phyloP scores from a whole-genome alignment of 2,329 filamentous ascomycete genomes.

The Aureobasidium zeae region DNA sequence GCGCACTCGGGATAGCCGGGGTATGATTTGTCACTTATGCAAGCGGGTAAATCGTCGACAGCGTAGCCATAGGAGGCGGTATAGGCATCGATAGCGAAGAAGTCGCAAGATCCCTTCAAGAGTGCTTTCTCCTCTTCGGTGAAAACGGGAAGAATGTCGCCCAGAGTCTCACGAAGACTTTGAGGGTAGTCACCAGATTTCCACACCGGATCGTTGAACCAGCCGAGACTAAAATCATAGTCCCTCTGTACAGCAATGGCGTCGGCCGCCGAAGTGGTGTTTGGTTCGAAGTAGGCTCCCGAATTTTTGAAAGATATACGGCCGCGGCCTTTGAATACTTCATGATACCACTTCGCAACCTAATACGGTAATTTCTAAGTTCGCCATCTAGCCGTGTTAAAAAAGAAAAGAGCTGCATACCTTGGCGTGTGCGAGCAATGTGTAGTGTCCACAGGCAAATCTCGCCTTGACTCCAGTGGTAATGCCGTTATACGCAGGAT shows the following conservation, averaged over 20 bases:
- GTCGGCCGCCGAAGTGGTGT: conserved; percentile 28
- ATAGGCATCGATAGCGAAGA: conserved; percentile 44
- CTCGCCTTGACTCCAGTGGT: conserved; percentile 21
- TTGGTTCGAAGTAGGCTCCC: conserved; percentile 30
- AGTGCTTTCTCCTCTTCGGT: conserved; percentile 21
- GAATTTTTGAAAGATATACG: conserved; percentile 34
- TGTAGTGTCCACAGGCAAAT: conserved; percentile 30
- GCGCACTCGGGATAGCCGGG: conserved; percentile 36
- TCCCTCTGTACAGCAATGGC: conserved; percentile 24
- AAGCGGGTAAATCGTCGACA: conserved; percentile 36
- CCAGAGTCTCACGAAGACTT: conserved; percentile 29
- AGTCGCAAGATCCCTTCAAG: conserved; percentile 23
- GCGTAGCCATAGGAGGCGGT: conserved; percentile 48
- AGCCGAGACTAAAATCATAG: conserved; percentile 26
- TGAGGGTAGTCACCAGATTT: conserved; percentile 34
- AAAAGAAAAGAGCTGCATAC: too few relatives aligned
- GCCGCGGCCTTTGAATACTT: conserved; percentile 27
- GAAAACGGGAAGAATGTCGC: conserved; percentile 26
- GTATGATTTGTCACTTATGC: conserved; percentile 32
- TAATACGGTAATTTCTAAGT: too few relatives aligned
- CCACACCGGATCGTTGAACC: conserved; percentile 39
- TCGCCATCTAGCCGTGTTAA: conserved; percentile 30
- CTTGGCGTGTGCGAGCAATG: conserved; percentile 29
- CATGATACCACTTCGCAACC: conserved; percentile 34
- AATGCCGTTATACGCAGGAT: conserved; percentile 31